These are phyloP conservation scores for Volvariella volvacea DNA, from an alignment of 1,284 basidiomycete species.

Conservation along the genomic window DNA sequence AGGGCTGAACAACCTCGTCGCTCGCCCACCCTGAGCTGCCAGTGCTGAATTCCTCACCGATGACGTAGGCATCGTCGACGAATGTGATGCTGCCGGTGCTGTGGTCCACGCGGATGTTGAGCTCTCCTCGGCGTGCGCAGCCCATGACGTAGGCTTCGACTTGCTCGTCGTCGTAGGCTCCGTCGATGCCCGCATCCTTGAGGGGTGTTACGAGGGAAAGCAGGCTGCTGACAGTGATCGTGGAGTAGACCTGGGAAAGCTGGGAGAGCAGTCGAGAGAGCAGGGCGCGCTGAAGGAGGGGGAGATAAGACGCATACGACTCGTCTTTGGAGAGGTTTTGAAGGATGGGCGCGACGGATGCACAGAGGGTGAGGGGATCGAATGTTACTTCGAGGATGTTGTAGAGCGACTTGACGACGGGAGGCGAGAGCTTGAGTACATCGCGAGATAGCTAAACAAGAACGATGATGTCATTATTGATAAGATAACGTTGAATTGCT, in stretches of 20 bases:
- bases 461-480: neutral
- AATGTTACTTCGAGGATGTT: conserved; percentile 91
- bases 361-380: conserved; percentile 88
- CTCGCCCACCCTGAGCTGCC: conserved; percentile 25
- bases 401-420: conserved; percentile 77
- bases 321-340: conserved; percentile 50
- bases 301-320: conserved; percentile 76
- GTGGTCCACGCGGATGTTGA: conserved; percentile 89
- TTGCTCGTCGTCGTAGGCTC: conserved; percentile 66
- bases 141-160: conserved; percentile 93
- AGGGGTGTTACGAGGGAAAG: conserved; percentile 75
- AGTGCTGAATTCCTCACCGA: conserved; percentile 33
- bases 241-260: conserved; percentile 91
- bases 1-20: conserved; percentile 57
- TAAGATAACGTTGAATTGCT: conserved; percentile 5
- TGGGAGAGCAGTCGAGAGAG: conserved; percentile 93
- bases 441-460: conserved; percentile 67
- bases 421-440: conserved; percentile 79
- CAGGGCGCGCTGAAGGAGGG: conserved; percentile 87
- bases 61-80: conserved; percentile 66
- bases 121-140: conserved; percentile 84
- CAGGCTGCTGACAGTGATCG: conserved; percentile 76
- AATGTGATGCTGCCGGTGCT: conserved; percentile 84
- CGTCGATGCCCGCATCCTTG: conserved; percentile 41
- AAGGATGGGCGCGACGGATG: conserved; percentile 80